Percentiles rank a stretch among this genome's conserved stretches.
Conservation (phyloP, 305 asterid genomes). For the Fraxinus baroniana region DNA sequence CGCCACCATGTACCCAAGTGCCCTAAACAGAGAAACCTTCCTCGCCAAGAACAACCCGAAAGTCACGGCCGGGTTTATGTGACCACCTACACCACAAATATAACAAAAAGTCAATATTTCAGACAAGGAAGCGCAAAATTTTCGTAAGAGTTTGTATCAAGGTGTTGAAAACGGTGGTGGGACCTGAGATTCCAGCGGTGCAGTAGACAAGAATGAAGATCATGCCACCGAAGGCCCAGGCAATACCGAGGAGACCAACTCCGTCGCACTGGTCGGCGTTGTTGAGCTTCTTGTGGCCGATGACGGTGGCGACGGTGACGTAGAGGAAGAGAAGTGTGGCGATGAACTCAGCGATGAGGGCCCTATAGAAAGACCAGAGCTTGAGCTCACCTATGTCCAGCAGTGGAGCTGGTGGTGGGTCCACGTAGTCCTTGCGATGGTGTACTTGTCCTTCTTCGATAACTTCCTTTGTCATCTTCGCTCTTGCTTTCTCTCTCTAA, state of each 20-base stretch:
- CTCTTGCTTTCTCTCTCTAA: neutral
- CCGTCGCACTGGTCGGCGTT: conserved; percentile 68
- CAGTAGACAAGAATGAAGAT: conserved; percentile 82
- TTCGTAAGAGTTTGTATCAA: neutral
- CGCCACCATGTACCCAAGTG: conserved; percentile 57
- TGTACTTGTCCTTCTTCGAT: conserved; percentile 55
- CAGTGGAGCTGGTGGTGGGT: conserved; percentile 85
- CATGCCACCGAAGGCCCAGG: conserved; percentile 96
- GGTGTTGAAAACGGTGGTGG: neutral
- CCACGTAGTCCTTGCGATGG: conserved; percentile 68
- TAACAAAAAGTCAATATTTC: neutral
- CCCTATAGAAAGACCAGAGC: conserved; percentile 83
- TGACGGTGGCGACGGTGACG: conserved; percentile 79
- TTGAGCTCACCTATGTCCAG: conserved; percentile 57
- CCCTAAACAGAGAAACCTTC: conserved; percentile 65
- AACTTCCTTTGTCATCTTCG: conserved; percentile 61
- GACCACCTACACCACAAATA: conserved; percentile 54
- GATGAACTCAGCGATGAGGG: conserved; percentile 78
- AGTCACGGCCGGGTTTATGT: conserved; percentile 95
- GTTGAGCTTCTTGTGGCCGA: conserved; percentile 68
- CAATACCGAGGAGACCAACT: conserved; percentile 76
- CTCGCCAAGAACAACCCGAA: conserved; percentile 72
- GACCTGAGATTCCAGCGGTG: conserved; percentile 89
- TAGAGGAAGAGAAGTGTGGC: conserved; percentile 92
- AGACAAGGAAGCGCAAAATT: neutral